Evolutionary conservation across 441 rosid genomes (phyloP).

Genomic region (Gossypium trilobum): DNA sequence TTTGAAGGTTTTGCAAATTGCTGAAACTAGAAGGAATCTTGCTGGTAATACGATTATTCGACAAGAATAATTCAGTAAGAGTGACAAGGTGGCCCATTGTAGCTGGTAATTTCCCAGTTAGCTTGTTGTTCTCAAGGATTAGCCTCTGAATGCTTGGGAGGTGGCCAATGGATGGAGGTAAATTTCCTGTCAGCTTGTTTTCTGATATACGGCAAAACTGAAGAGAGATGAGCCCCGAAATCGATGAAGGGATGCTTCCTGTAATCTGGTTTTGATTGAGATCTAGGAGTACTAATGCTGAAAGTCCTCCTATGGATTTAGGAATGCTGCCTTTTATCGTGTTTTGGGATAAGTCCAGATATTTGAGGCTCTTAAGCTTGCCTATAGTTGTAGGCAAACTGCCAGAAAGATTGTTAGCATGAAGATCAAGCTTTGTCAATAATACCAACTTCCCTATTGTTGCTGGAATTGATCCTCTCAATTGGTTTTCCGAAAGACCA

Average conservation of each 20-base stretch:
- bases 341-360: conserved; percentile 44
- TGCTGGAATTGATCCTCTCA: conserved; percentile 32
- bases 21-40: conserved; percentile 45
- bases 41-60: conserved; percentile 37
- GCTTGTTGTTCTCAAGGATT: conserved; percentile 44
- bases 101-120: conserved; percentile 36
- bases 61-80: conserved; percentile 42
- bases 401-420: conserved; percentile 37
- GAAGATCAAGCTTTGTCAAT: conserved; percentile 36
- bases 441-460: conserved; percentile 26
- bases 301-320: conserved; percentile 31
- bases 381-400: conserved; percentile 33
- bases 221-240: conserved; percentile 35
- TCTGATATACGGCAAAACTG: conserved; percentile 37
- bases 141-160: conserved; percentile 36
- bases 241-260: conserved; percentile 41
- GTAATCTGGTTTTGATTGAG: conserved; percentile 33
- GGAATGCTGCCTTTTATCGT: conserved; percentile 36
- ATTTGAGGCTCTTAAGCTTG: conserved; percentile 27
- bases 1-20: conserved; percentile 33
- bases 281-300: conserved; percentile 26
- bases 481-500: conserved; percentile 38
- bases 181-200: conserved; percentile 37
- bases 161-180: conserved; percentile 43
- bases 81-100: conserved; percentile 33